These are phyloP conservation scores for Aspergillus fijiensis DNA, from an alignment of 2,329 filamentous ascomycete species.

Conservation along the genomic window DNA sequence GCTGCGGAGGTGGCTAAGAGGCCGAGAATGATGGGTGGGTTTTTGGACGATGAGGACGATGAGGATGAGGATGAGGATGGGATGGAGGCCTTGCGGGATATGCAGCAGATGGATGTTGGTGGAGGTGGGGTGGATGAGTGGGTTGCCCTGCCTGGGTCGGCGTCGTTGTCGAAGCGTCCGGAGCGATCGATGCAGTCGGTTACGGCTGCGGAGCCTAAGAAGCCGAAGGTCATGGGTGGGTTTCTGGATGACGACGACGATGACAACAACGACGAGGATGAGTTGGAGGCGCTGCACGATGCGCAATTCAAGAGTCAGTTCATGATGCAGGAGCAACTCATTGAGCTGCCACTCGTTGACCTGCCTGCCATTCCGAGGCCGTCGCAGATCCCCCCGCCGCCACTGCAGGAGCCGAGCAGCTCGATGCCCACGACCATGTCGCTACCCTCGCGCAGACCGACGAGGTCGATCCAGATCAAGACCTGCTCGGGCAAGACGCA, in stretches of 20 bases:
- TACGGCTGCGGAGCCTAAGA: conserved; percentile 37
- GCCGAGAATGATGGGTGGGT: neutral
- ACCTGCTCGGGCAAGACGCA: conserved; percentile 52
- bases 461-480: conserved; percentile 36
- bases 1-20: neutral
- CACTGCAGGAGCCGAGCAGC: conserved; percentile 8
- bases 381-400: conserved; percentile 10
- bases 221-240: conserved; percentile 41
- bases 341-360: conserved; percentile 17
- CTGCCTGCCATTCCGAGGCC: conserved; percentile 17
- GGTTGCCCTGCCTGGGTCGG: neutral
- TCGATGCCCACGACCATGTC: conserved; percentile 4
- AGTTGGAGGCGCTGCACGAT: conserved; percentile 25
- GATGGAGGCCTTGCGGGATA: neutral
- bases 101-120: neutral
- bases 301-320: conserved; percentile 33
- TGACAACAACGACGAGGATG: conserved; percentile 32
- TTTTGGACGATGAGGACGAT: neutral
- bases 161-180: neutral
- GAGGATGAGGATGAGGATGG: neutral
- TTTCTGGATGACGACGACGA: conserved; percentile 46
- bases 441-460: conserved; percentile 14
- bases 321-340: conserved; percentile 27
- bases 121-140: conserved; percentile 18
- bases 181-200: conserved; percentile 31